phyloP scores from a whole-genome alignment of 306 rosid genomes.

The Gleditsia sinensis region DNA sequence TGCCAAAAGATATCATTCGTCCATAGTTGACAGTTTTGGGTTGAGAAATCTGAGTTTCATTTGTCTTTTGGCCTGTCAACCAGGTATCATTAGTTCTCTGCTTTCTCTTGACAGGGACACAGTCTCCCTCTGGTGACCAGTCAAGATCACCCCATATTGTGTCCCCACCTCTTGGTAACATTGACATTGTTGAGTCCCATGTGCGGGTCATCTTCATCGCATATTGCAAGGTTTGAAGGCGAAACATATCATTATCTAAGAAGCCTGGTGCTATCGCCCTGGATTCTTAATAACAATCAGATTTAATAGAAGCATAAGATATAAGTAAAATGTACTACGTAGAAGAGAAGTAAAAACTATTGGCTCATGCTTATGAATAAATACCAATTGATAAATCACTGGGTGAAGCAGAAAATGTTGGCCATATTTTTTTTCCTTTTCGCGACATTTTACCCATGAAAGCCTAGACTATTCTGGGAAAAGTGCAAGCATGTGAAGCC shows the following conservation, averaged over 20 bases:
- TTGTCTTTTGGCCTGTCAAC: slow-evolving; percentile 33
- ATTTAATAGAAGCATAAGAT: neutral
- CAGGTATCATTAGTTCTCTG: slow-evolving; percentile 38
- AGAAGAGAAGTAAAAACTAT: neutral
- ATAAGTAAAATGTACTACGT: neutral
- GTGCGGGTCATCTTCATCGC: slow-evolving; percentile 86
- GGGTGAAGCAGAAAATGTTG: slow-evolving; percentile 5
- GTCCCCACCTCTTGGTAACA: slow-evolving; percentile 90
- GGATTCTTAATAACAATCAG: slow-evolving; percentile 26
- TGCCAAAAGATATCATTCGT: slow-evolving; percentile 78
- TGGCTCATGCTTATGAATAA: neutral
- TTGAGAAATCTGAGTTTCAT: slow-evolving; percentile 28
- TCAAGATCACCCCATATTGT: slow-evolving; percentile 87
- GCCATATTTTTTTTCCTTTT: neutral
- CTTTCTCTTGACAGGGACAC: slow-evolving; percentile 44
- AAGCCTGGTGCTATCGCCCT: slow-evolving; percentile 86
- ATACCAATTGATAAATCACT: slow-evolving; percentile 2
- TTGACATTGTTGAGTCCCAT: slow-evolving; percentile 92
- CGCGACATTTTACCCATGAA: neutral
- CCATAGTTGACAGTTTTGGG: slow-evolving; percentile 57
- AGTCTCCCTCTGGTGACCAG: slow-evolving; percentile 84
- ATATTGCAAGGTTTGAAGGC: slow-evolving; percentile 79
- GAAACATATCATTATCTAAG: slow-evolving; percentile 77
- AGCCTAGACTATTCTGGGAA: neutral
- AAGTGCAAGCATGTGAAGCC: neutral